phyloP scores from a whole-genome alignment of 768 basidiomycete species.

The Cyclocybe aegerita region DNA sequence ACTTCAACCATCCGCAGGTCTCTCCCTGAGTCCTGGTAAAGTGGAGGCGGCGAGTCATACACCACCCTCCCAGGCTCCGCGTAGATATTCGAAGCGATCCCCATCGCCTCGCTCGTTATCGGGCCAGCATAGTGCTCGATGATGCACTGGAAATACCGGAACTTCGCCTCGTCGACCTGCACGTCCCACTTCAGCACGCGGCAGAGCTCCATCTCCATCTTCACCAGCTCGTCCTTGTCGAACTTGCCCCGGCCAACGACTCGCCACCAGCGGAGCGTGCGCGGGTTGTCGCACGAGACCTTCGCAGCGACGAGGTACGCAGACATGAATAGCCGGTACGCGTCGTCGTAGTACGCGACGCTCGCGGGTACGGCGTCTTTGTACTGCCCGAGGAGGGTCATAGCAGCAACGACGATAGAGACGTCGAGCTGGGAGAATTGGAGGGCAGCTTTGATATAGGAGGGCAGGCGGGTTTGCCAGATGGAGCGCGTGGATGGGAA shows the following conservation, averaged over 20 bases:
- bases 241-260: not conserved
- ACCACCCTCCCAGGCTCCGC: no score
- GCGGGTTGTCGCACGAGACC: not conserved
- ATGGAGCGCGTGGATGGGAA: conserved; percentile 4
- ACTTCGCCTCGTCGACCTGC: not conserved
- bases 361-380: conserved; percentile 1
- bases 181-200: conserved; percentile 4
- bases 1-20: no score
- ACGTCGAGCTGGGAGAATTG: conserved; percentile 2
- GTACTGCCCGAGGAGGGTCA: conserved; percentile 7
- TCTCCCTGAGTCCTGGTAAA: no score
- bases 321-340: not conserved
- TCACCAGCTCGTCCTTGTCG: not conserved
- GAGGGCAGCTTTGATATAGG: conserved; percentile 4
- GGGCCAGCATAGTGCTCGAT: not conserved
- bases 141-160: not conserved
- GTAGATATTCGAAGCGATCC: no score
- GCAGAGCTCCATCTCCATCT: conserved; percentile 5
- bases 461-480: conserved; percentile 9
- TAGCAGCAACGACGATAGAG: conserved; percentile 3
- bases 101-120: no score
- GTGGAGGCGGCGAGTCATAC: no score
- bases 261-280: not conserved
- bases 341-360: conserved; percentile 6
- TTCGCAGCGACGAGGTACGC: conserved; percentile 3